Percentiles rank a stretch among this genome's conserved stretches.
phyloP scores from a whole-genome alignment of 116 monocot species.

The Phalaenopsis hybrid region DNA sequence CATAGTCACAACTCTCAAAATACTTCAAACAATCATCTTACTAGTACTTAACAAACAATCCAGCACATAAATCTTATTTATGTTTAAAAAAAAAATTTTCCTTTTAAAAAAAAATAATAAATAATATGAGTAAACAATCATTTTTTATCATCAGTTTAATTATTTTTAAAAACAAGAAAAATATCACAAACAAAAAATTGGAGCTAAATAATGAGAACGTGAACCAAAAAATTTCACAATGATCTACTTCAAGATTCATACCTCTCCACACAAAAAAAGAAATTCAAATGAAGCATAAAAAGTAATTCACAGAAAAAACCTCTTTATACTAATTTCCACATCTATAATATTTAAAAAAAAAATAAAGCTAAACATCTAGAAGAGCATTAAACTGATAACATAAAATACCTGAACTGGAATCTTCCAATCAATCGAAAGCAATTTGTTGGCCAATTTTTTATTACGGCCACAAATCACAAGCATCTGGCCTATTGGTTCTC shows the following conservation, averaged over 20 bases:
- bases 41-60: no score
- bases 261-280: no score
- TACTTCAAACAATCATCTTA: no score
- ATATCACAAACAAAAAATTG: no score
- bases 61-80: no score
- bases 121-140: no score
- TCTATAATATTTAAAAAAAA: background rate
- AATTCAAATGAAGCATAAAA: background rate
- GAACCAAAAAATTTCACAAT: background rate
- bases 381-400: background rate
- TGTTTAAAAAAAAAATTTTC: no score
- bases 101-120: no score
- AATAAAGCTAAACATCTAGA: background rate
- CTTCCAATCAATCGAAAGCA: slow-evolving; percentile 81
- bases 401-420: slow-evolving; percentile 80
- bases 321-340: background rate
- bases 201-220: background rate
- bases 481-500: slow-evolving; percentile 75
- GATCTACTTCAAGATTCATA: background rate
- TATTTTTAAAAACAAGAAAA: no score
- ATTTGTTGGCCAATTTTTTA: slow-evolving; percentile 63
- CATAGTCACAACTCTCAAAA: no score
- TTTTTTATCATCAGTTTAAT: no score
- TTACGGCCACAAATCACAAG: slow-evolving; percentile 91
- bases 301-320: background rate